Conservation (phyloP, 495 filamentous ascomycete species). For the Thermochaetoides thermophila region DNA sequence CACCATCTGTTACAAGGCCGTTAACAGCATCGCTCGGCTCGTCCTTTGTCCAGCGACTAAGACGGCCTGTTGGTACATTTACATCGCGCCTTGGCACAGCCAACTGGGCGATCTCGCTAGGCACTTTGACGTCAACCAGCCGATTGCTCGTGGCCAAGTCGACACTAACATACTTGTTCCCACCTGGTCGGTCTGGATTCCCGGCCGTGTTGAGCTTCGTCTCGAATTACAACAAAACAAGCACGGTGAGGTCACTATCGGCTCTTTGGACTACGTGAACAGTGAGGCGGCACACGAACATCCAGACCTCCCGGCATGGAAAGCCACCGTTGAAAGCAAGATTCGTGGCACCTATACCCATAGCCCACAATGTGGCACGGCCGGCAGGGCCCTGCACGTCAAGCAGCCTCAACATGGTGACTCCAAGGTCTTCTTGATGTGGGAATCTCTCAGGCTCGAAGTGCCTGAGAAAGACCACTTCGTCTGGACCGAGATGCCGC, state of each 20-base stretch:
- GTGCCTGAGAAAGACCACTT: slow-evolving; percentile 39
- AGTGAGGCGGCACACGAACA: no score
- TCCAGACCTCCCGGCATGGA: slow-evolving; percentile 1
- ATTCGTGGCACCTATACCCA: slow-evolving; percentile 42
- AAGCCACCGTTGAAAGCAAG: slow-evolving; percentile 15
- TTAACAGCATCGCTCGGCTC: slow-evolving; percentile 18
- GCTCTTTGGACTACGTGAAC: neutral
- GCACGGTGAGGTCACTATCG: neutral
- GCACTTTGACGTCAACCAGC: slow-evolving; percentile 31
- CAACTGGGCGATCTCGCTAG: neutral
- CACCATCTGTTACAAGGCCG: slow-evolving; percentile 17
- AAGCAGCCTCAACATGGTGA: slow-evolving; percentile 13
- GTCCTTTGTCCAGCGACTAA: slow-evolving; percentile 10
- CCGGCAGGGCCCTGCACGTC: slow-evolving; percentile 41
- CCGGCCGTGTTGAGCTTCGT: slow-evolving; percentile 24
- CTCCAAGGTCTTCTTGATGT: slow-evolving; percentile 43
- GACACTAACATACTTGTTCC: neutral
- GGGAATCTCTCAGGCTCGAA: slow-evolving; percentile 41
- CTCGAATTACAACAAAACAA: slow-evolving; percentile 1
- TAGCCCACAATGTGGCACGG: slow-evolving; percentile 51
- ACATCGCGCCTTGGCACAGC: slow-evolving; percentile 10
- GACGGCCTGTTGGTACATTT: slow-evolving; percentile 20
- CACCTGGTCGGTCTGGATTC: slow-evolving; percentile 14
- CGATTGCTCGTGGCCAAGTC: slow-evolving; percentile 22
- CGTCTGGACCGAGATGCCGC: slow-evolving; percentile 44